Conservation (phyloP, 306 rosid genomes). For the Cicer bijugum region DNA sequence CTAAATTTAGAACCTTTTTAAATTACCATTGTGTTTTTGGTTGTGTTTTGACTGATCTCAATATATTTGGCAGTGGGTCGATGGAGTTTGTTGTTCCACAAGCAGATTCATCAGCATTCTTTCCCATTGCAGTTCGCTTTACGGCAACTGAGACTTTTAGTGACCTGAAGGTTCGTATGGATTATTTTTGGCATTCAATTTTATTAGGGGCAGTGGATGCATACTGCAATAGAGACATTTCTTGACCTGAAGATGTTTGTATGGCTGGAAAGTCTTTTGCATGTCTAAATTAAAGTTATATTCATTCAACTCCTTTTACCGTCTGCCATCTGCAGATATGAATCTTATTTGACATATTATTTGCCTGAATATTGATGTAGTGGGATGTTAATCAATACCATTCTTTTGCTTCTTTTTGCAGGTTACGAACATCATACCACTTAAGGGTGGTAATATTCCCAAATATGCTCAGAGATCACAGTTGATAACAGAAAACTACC, state of each 20-base stretch:
- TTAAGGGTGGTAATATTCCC: slow-evolving; percentile 78
- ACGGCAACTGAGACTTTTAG: slow-evolving; percentile 78
- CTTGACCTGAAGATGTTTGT: slow-evolving; percentile 7
- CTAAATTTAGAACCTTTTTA: slow-evolving; percentile 10
- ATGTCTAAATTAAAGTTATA: slow-evolving; percentile 17
- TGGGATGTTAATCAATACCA: background rate
- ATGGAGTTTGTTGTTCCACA: slow-evolving; percentile 92
- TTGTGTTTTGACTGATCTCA: slow-evolving; percentile 36
- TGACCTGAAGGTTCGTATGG: slow-evolving; percentile 73
- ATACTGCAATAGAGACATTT: background rate
- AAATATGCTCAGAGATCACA: slow-evolving; percentile 85
- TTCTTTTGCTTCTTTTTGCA: slow-evolving; percentile 34
- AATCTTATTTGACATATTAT: background rate
- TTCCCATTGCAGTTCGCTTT: slow-evolving; percentile 82
- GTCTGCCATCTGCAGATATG: background rate
- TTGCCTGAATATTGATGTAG: slow-evolving; percentile 18
- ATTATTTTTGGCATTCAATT: slow-evolving; percentile 22
- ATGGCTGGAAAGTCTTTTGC: background rate
- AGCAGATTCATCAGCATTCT: slow-evolving; percentile 79
- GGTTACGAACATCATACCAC: slow-evolving; percentile 72
- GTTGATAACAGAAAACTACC: slow-evolving; percentile 79
- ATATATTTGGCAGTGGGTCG: slow-evolving; percentile 72
- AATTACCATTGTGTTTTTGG: background rate
- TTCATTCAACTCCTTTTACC: slow-evolving; percentile 5
- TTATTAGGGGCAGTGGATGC: background rate